Base-by-base conservation (phyloP, 176 grass and related monocot species). In the Ampelocalamus luodianensis region DNA sequence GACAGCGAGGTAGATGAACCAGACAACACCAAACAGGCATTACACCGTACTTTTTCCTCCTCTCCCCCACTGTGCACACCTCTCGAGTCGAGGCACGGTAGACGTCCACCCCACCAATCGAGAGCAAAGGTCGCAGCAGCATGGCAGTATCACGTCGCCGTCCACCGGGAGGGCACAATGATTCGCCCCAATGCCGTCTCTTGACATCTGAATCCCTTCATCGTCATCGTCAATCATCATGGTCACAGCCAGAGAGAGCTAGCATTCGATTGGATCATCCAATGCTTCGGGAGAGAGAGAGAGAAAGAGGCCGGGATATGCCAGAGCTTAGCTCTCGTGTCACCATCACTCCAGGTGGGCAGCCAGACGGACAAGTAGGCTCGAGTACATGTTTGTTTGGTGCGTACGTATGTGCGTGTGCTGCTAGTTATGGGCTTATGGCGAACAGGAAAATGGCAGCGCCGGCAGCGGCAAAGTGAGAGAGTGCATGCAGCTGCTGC, bases 131-230 rank as follows among this genome's bases (percentile, higher is more conserved):
- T 32, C 0, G 14, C 13, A 22, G 65, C 44, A 38, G 50, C 58
- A 15, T 40, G 16, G 67, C 69, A 37, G 54, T 37, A 63, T 75
- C 60, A 81, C 85, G 85, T 68, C 78, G 69, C 78, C 78, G 26
- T 82, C 71, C 50, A 82, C 70, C 78, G 61, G 49, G 69, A 11
- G 68, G 68, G 44, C 68, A 44, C 60, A 81, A 87, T 87, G 62
- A 82, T 87, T 58, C 61, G 0, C 22, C 34, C 3, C 49, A 45
- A 27, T 40, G 8, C 69, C 37, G 5, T 29, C 51, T 16, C 45
- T 55, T 29, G 68, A 42, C 84, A 27, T 17, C 15, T 10, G 55
- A 72, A 51, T 62, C 84, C 45, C 2, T 15, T 72, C 37, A 27
- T 40, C n/a, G 7, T 27, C 23, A 34, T 38, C 82, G 22, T 3